phyloP scores from a whole-genome alignment of 2,329 filamentous ascomycete species.

The Colletotrichum agaves region DNA sequence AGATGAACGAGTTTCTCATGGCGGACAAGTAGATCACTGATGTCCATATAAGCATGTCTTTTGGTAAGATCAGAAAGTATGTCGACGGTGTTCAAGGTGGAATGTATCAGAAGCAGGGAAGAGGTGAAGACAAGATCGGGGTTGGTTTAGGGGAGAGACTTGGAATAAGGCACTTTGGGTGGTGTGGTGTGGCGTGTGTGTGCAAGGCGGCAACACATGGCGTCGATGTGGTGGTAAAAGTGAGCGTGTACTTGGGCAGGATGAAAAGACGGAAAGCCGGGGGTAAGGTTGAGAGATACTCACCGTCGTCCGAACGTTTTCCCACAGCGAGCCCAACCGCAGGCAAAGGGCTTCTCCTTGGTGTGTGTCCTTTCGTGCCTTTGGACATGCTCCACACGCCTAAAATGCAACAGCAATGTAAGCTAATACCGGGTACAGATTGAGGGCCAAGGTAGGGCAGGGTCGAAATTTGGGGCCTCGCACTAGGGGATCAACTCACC shows the following conservation, averaged over 20 bases:
- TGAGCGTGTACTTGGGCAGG: slow-evolving; percentile 27
- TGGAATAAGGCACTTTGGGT: slow-evolving; percentile 28
- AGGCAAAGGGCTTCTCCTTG: slow-evolving; percentile 73
- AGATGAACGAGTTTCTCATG: slow-evolving; percentile 74
- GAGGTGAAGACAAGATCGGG: slow-evolving; percentile 17
- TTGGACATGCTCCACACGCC: slow-evolving; percentile 73
- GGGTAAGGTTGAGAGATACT: slow-evolving; percentile 47
- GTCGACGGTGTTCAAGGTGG: slow-evolving; percentile 27
- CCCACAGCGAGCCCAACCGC: slow-evolving; percentile 68
- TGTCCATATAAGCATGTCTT: slow-evolving; percentile 68
- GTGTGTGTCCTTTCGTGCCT: slow-evolving; percentile 73
- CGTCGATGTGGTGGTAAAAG: slow-evolving; percentile 28
- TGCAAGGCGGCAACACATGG: slow-evolving; percentile 25
- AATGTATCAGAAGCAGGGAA: slow-evolving; percentile 26
- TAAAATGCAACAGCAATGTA: slow-evolving; percentile 55
- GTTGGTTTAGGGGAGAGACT: slow-evolving; percentile 19
- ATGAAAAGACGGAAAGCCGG: slow-evolving; percentile 27
- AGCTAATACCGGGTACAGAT: slow-evolving; percentile 48
- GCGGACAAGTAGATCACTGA: slow-evolving; percentile 71
- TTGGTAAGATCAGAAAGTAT: slow-evolving; percentile 32
- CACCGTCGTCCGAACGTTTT: slow-evolving; percentile 72
- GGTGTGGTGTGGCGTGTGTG: slow-evolving; percentile 30
- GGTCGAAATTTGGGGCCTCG: slow-evolving; percentile 35
- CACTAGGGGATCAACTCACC: slow-evolving; percentile 55
- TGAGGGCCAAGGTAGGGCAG: slow-evolving; percentile 33